Evolutionary conservation across 2,329 filamentous ascomycete genomes (phyloP).

Genomic region (Mycogone perniciosa): DNA sequence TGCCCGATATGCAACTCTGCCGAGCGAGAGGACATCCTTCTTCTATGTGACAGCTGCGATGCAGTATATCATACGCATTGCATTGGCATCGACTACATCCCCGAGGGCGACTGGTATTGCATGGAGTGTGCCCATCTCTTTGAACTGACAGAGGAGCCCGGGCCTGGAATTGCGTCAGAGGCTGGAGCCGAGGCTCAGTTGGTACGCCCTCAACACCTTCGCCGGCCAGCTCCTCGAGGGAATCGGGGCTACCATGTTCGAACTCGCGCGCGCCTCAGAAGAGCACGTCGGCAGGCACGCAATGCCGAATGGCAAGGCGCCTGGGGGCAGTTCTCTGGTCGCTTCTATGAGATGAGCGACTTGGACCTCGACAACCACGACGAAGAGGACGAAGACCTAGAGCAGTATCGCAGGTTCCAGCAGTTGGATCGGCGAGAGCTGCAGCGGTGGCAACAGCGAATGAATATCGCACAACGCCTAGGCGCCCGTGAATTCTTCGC

Average conservation of each 20-base stretch:
- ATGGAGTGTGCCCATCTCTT: conserved; percentile 64
- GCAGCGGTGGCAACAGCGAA: conserved; percentile 75
- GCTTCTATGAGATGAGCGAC: conserved; percentile 52
- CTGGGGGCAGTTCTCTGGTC: conserved; percentile 60
- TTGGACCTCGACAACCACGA: conserved; percentile 36
- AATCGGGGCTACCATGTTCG: conserved; percentile 37
- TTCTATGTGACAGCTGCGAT: conserved; percentile 89
- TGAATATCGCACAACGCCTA: conserved; percentile 73
- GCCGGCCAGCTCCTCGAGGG: conserved; percentile 27
- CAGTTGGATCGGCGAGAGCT: conserved; percentile 52
- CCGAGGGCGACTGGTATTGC: conserved; percentile 82
- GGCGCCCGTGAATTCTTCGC: conserved; percentile 69
- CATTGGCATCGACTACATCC: conserved; percentile 72
- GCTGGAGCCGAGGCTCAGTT: conserved; percentile 30
- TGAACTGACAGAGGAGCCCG: conserved; percentile 25
- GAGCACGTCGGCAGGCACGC: conserved; percentile 56
- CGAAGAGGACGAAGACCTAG: conserved; percentile 65
- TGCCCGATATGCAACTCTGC: conserved; percentile 79
- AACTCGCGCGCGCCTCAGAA: conserved; percentile 52
- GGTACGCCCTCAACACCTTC: conserved; percentile 24
- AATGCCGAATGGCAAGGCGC: conserved; percentile 84
- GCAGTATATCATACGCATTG: conserved; percentile 88
- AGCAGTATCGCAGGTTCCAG: conserved; percentile 48
- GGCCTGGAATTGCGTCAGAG: conserved; percentile 25
- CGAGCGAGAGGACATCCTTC: conserved; percentile 76